Evolutionary conservation across 495 filamentous ascomycete genomes (phyloP).

Genomic region (Penicillium dipodomyicola): DNA sequence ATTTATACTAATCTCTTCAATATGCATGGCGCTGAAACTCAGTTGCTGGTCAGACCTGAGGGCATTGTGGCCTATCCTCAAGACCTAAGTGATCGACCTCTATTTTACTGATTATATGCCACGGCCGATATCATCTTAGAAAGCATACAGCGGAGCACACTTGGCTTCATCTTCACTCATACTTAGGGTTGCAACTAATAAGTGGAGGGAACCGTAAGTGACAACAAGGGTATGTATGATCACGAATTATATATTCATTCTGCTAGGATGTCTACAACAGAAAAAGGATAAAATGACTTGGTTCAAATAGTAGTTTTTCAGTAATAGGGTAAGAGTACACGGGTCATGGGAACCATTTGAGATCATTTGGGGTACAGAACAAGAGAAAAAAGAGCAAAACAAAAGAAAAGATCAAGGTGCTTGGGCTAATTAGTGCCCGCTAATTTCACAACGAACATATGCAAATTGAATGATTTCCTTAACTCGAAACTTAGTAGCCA

Average conservation of each 20-base stretch:
- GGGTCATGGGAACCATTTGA: conserved; percentile 17
- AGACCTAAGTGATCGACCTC: too few relatives aligned
- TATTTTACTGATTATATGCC: too few relatives aligned
- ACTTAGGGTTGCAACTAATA: neutral
- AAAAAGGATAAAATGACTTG: neutral
- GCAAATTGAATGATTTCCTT: conserved; percentile 2
- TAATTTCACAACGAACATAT: conserved; percentile 2
- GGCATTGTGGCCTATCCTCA: too few relatives aligned
- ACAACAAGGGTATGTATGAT: too few relatives aligned
- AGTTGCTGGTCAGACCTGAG: too few relatives aligned
- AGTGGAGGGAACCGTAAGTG: too few relatives aligned
- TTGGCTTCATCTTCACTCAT: neutral
- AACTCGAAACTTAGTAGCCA: conserved; percentile 30
- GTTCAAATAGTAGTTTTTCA: conserved; percentile 9
- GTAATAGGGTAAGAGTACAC: conserved; percentile 18
- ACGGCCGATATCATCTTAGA: too few relatives aligned
- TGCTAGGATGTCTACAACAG: neutral
- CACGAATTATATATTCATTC: too few relatives aligned
- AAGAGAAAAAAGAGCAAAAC: neutral
- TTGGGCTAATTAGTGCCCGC: neutral
- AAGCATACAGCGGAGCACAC: neutral
- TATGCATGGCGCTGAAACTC: too few relatives aligned
- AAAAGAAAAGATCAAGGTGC: neutral
- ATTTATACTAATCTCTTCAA: too few relatives aligned
- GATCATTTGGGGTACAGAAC: conserved; percentile 2